A percentile compares a stretch with the other conserved stretches of the same genome.
phyloP scores from a whole-genome alignment of 2,329 filamentous ascomycete species.

The Botryotinia narcissicola region DNA sequence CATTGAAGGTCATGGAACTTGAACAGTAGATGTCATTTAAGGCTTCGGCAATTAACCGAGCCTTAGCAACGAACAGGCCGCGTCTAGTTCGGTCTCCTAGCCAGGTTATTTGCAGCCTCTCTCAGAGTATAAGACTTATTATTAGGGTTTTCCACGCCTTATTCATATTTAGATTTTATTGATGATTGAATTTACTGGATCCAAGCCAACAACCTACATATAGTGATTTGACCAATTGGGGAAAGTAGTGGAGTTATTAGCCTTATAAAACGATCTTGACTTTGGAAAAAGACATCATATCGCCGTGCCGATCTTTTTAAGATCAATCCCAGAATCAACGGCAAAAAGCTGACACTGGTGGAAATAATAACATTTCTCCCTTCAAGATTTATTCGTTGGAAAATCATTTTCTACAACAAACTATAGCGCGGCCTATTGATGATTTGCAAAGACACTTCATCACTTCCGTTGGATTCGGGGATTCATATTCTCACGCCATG shows the following conservation, averaged over 20 bases:
- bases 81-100: neutral
- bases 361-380: neutral
- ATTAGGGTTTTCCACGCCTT: neutral
- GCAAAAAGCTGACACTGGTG: conserved; percentile 31
- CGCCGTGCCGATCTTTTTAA: conserved; percentile 19
- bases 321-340: conserved; percentile 14
- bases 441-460: conserved; percentile 23
- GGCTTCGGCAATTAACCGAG: neutral
- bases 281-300: conserved; percentile 39
- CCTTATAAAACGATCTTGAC: conserved; percentile 24
- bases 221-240: conserved; percentile 16
- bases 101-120: neutral
- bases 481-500: no score
- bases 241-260: conserved; percentile 19
- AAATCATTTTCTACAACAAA: neutral
- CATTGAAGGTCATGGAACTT: conserved; percentile 21
- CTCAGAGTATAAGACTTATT: neutral
- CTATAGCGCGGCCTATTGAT: neutral
- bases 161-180: no score
- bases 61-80: conserved; percentile 18
- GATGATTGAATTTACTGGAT: no score
- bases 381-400: neutral
- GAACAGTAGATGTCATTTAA: neutral
- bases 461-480: conserved; percentile 30
- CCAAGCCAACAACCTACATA: no score